Conservation (phyloP, 2,329 filamentous ascomycete genomes). For the Celoporthe dispersa region DNA sequence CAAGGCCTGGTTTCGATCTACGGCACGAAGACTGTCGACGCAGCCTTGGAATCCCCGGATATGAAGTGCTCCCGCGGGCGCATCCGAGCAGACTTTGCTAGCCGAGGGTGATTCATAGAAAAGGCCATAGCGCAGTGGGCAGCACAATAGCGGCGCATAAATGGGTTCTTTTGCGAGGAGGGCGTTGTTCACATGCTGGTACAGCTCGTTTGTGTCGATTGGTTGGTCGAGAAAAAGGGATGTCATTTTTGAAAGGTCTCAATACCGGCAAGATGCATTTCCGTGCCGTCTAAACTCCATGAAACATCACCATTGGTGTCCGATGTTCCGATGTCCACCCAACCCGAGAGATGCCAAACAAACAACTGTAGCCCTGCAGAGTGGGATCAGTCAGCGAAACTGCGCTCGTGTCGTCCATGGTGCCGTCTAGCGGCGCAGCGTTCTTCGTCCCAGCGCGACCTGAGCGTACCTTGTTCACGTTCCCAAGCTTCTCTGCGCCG, state of each 20-base stretch:
- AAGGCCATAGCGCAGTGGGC: background rate
- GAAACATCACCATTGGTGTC: slow-evolving; percentile 28
- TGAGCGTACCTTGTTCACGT: slow-evolving; percentile 32
- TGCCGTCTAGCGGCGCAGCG: background rate
- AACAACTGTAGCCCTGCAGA: slow-evolving; percentile 26
- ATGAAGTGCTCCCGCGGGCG: slow-evolving; percentile 44
- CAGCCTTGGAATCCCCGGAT: slow-evolving; percentile 61
- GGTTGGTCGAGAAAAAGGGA: slow-evolving; percentile 24
- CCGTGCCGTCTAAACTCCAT: slow-evolving; percentile 32
- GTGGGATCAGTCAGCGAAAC: slow-evolving; percentile 12
- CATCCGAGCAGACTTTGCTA: slow-evolving; percentile 60
- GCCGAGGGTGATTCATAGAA: slow-evolving; percentile 44
- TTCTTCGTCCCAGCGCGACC: background rate
- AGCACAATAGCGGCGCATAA: background rate
- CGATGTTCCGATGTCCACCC: slow-evolving; percentile 31
- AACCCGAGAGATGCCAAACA: slow-evolving; percentile 29
- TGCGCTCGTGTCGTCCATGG: background rate
- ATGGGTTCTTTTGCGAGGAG: background rate
- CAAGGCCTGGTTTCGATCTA: slow-evolving; percentile 60
- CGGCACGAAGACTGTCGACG: slow-evolving; percentile 62
- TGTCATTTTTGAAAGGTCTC: slow-evolving; percentile 30
- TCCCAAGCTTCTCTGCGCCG: slow-evolving; percentile 32
- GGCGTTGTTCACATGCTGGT: slow-evolving; percentile 21
- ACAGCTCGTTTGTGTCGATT: slow-evolving; percentile 16
- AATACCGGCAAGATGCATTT: slow-evolving; percentile 31